phyloP scores from a whole-genome alignment of 1,284 basidiomycete genomes.

The Ganoderma lingzhi region DNA sequence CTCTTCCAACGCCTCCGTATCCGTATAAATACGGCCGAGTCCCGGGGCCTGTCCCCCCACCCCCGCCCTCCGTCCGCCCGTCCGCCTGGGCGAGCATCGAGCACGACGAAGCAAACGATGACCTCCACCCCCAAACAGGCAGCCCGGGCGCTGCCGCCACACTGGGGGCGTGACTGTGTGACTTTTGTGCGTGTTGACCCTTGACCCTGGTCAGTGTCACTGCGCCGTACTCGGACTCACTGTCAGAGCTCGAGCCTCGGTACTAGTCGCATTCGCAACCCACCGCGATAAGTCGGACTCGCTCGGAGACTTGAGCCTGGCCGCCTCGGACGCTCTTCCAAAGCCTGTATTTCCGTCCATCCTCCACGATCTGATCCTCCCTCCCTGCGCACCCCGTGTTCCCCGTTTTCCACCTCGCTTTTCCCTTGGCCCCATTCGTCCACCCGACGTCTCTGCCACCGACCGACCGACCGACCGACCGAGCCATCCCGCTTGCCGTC shows the following conservation, averaged over 20 bases:
- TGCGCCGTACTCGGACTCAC: neutral
- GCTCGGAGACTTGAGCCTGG: conserved; percentile 4
- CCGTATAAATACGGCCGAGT: conserved; percentile 19
- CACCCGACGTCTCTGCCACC: conserved; percentile 11
- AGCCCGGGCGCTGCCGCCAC: conserved; percentile 12
- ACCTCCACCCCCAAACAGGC: conserved; percentile 10
- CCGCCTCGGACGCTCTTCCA: conserved; percentile 14
- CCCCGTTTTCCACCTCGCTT: neutral
- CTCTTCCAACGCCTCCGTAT: conserved; percentile 21
- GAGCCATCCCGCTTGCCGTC: conserved; percentile 6
- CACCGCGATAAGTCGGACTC: conserved; percentile 18
- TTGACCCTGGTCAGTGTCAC: conserved; percentile 16
- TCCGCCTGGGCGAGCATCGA: conserved; percentile 3
- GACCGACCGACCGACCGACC: conserved; percentile 1
- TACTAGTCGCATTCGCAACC: conserved; percentile 5
- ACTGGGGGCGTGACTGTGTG: conserved; percentile 25
- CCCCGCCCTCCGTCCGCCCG: conserved; percentile 12
- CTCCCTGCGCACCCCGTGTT: conserved; percentile 10
- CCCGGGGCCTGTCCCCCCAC: conserved; percentile 3
- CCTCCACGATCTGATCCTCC: conserved; percentile 10
- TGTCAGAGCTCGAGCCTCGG: neutral
- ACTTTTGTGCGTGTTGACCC: conserved; percentile 20
- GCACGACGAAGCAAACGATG: conserved; percentile 15
- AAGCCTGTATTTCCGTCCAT: conserved; percentile 17
- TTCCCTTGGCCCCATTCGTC: conserved; percentile 16